Percentiles rank a stretch among this genome's conserved stretches.
These are phyloP conservation scores for Arachis monticola DNA, from an alignment of 331 rosid genomes.

Conservation along the genomic window DNA sequence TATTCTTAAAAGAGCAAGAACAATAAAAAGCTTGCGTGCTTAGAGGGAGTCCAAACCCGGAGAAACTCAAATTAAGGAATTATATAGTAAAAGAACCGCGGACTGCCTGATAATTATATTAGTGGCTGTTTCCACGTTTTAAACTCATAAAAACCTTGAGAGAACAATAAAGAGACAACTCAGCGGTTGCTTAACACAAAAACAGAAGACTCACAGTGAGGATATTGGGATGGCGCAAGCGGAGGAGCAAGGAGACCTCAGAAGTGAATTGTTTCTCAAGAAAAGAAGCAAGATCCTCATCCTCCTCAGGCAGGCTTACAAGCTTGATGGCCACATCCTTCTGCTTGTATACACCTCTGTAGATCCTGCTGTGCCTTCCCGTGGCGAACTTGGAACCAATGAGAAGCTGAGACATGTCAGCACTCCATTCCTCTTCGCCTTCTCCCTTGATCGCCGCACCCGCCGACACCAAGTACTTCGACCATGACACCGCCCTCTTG, in stretches of 20 bases:
- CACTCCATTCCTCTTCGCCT: constrained; percentile 95
- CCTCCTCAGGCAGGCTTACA: constrained; percentile 92
- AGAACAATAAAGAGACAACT: neutral
- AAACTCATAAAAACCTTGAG: too few relatives aligned
- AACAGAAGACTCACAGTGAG: constrained; percentile 73
- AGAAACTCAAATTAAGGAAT: too few relatives aligned
- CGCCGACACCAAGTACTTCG: constrained; percentile 82
- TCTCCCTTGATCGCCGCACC: constrained; percentile 92
- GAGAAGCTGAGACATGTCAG: constrained; percentile 86
- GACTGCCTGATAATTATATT: too few relatives aligned
- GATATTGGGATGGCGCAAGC: constrained; percentile 80
- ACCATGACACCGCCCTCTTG: constrained; percentile 93
- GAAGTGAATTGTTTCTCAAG: constrained; percentile 90
- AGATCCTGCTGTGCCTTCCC: constrained; percentile 92
- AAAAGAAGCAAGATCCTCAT: constrained; percentile 66
- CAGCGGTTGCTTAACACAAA: neutral
- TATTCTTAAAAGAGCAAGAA: neutral
- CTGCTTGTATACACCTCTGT: constrained; percentile 85
- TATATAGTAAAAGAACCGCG: too few relatives aligned
- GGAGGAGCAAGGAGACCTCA: constrained; percentile 79
- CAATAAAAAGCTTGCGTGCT: too few relatives aligned
- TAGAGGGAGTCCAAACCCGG: too few relatives aligned
- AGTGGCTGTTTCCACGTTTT: too few relatives aligned
- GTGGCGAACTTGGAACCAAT: constrained; percentile 90
- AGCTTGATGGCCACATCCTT: constrained; percentile 92